Conservation (phyloP, 2,329 filamentous ascomycete species). For the Aspergillus sp. region DNA sequence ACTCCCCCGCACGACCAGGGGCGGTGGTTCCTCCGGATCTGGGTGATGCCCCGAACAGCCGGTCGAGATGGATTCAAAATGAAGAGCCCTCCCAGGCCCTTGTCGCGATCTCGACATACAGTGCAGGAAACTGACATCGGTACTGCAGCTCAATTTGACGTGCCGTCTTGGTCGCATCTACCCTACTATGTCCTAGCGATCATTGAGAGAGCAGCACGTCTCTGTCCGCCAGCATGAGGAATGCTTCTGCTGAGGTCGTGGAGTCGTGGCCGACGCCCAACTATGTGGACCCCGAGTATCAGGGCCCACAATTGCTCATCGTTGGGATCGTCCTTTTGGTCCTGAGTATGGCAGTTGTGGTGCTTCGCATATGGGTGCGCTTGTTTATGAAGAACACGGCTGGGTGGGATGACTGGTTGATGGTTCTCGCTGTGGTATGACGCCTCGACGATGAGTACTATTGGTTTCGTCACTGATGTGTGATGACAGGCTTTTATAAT, state of each 20-base stretch:
- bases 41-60: neutral
- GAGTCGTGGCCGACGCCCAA: slow-evolving; percentile 7
- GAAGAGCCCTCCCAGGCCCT: neutral
- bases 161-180: neutral
- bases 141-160: neutral
- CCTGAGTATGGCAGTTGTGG: slow-evolving; percentile 1
- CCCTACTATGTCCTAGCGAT: neutral
- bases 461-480: neutral
- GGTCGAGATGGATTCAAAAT: neutral
- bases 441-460: neutral
- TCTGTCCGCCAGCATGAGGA: neutral
- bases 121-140: neutral
- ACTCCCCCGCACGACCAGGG: neutral
- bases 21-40: neutral
- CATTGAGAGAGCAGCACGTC: neutral
- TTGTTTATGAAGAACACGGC: slow-evolving; percentile 2
- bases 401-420: slow-evolving; percentile 9
- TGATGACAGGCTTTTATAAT: slow-evolving; percentile 2
- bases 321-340: slow-evolving; percentile 2
- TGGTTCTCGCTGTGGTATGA: slow-evolving; percentile 4
- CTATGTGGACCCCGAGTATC: slow-evolving; percentile 2
- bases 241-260: slow-evolving; percentile 4
- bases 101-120: neutral
- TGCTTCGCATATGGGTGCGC: slow-evolving; percentile 5
- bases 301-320: slow-evolving; percentile 3